Conservation (phyloP, 352 stramenopile genomes). For the Achlya hypogyna region DNA sequence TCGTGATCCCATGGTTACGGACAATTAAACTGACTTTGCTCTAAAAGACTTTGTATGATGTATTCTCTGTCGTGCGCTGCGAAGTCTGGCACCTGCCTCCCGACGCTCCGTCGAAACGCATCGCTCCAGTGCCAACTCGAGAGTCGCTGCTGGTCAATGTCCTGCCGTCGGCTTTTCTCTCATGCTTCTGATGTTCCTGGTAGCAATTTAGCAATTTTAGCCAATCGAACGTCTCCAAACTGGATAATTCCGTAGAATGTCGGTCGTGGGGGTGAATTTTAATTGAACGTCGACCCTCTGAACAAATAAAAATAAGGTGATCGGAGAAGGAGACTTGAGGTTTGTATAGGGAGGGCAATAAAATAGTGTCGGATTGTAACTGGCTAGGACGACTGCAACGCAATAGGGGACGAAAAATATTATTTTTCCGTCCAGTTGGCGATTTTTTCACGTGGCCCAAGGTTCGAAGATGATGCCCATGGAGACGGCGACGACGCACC, state of each 20-base stretch:
- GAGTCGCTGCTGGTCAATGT: too few species aligned
- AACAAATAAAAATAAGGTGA: background rate
- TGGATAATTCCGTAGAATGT: conserved; percentile 3
- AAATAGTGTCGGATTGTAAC: conserved; percentile 3
- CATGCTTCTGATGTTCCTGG: background rate
- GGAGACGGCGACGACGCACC: conserved; percentile 18
- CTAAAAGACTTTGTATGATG: too few species aligned
- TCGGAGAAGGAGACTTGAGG: background rate
- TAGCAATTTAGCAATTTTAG: too few species aligned
- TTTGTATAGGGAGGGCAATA: background rate
- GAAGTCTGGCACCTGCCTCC: too few species aligned
- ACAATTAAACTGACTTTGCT: too few species aligned
- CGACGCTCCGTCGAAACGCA: too few species aligned
- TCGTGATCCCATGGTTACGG: too few species aligned
- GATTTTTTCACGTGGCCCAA: background rate
- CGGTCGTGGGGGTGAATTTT: background rate
- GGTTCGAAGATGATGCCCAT: conserved; percentile 16
- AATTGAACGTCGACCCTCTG: background rate
- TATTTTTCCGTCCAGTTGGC: background rate
- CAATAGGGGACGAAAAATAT: background rate
- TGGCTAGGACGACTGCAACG: conserved; percentile 3
- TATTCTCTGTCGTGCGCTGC: too few species aligned
- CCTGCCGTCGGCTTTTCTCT: background rate
- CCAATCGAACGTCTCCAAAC: background rate
- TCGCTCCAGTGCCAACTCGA: too few species aligned